Conservation (phyloP, 2,329 filamentous ascomycete species). For the Sclerotiophoma versabilis region DNA sequence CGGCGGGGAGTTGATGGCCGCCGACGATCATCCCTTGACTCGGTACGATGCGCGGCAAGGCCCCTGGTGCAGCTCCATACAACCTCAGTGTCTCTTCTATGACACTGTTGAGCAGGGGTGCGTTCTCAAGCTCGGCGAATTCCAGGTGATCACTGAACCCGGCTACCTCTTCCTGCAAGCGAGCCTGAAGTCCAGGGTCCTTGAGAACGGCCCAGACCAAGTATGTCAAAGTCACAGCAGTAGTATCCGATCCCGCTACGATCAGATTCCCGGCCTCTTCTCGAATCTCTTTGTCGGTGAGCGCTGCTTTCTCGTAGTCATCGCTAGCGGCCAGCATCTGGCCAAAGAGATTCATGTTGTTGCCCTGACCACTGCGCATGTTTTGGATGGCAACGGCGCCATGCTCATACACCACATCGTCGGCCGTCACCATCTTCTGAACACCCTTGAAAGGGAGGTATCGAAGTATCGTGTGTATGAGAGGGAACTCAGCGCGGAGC, state of each 20-base stretch:
- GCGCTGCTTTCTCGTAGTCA: conserved; percentile 32
- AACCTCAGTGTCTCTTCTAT: conserved; percentile 51
- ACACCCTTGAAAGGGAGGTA: conserved; percentile 12
- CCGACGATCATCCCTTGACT: conserved; percentile 41
- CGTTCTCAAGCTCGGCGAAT: conserved; percentile 34
- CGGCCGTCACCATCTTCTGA: conserved; percentile 18
- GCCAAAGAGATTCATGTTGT: conserved; percentile 23
- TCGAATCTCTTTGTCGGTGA: conserved; percentile 35
- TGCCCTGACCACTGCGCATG: conserved; percentile 25
- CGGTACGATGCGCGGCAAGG: conserved; percentile 47
- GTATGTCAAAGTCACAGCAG: conserved; percentile 44
- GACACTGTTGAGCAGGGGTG: conserved; percentile 45
- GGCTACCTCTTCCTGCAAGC: conserved; percentile 34
- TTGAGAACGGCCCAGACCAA: conserved; percentile 44
- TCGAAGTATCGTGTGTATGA: conserved; percentile 29
- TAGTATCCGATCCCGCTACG: conserved; percentile 47
- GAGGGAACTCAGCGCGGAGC: conserved; percentile 42
- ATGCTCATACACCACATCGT: conserved; percentile 20
- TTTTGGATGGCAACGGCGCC: conserved; percentile 24
- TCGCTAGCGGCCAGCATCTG: conserved; percentile 23
- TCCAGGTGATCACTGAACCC: conserved; percentile 23
- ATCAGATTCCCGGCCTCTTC: conserved; percentile 43
- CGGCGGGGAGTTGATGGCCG: conserved; percentile 47
- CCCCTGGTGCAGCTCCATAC: conserved; percentile 46
- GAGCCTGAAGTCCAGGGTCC: conserved; percentile 25